Percentiles rank a stretch among this genome's conserved stretches.
Evolutionary conservation across 176 grass and related monocot genomes (phyloP).

Genomic region (Bromus sterilis): DNA sequence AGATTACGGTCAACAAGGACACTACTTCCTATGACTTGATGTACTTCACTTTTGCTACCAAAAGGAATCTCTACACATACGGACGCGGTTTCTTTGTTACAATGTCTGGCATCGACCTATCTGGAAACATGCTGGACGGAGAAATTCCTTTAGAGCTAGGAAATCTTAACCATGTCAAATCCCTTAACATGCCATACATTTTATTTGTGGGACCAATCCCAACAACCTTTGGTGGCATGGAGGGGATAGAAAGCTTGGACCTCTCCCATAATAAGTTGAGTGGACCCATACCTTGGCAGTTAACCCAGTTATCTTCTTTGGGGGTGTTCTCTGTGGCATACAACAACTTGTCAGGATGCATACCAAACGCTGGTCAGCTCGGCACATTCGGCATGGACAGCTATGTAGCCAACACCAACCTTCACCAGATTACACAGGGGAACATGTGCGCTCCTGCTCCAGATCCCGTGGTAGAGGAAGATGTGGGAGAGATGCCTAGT

Average conservation of each 20-base stretch:
- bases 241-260: too few relatives aligned
- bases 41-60: slow-evolving; percentile 2
- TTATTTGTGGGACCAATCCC: not conserved
- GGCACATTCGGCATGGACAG: too few relatives aligned
- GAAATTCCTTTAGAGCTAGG: not conserved
- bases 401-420: not conserved
- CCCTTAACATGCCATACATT: not conserved
- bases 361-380: too few relatives aligned
- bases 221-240: not conserved
- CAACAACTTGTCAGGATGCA: too few relatives aligned
- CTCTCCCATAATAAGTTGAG: too few relatives aligned
- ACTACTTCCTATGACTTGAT: too few relatives aligned
- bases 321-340: too few relatives aligned
- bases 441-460: not conserved
- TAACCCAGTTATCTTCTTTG: too few relatives aligned
- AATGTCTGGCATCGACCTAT: not conserved
- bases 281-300: too few relatives aligned
- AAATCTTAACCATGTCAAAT: not conserved
- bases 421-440: not conserved
- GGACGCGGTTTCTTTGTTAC: not conserved
- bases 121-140: not conserved
- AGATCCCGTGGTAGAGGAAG: not conserved
- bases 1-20: too few relatives aligned
- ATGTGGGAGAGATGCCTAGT: not conserved
- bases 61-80: not conserved